Evolutionary conservation across 192 early-diverging fungal species (phyloP), one percentile per base, ranked within the genome.

Genomic region (Spinellus fusiger): DNA sequence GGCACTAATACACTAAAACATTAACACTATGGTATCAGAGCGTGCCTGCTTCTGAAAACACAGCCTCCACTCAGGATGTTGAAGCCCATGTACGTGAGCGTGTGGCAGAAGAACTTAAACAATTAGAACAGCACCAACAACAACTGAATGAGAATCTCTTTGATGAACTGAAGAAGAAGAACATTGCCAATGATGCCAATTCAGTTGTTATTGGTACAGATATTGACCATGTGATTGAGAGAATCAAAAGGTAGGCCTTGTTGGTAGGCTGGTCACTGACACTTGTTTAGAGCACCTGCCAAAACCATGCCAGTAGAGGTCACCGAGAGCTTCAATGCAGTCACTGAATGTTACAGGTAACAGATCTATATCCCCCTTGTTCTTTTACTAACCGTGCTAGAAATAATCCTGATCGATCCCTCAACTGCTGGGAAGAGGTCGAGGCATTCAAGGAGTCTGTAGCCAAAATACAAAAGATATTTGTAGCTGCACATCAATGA

Each of bases 371-470:
- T 31, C 35, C n/a, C n/a, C 20, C 8, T 38, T 12, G 26, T 26
- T 0, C 38, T n/a, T 15, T 35, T 34, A 34, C 23, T 18, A 54
- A 22, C 47, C 15, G 8, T 26, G 27, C 25, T 56, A 71, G 69
- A 51, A 59, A 62, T 12, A 71, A 71, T 35, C 47, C 65, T 25
- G 25, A 16, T 34, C 64, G 69, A 35, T 54, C 59, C 32, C 47
- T 71, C 26, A 64, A 71, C 44, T 71, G 69, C 64, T 71, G 69
- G 69, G 53, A 65, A 33, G 64, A 71, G 57, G 69, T 71, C 23
- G 63, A 71, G 34, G 23, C 31, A 46, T 71, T 71, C 53, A 71
- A 71, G 59, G 64, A 65, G 40, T 65, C 69, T 20, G 63, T 71
- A 40, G 52, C 54, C 34, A 52, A 65, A 22, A 64, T 64, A 7